A percentile compares a stretch with the other conserved stretches of the same genome.
Evolutionary conservation across 2,329 filamentous ascomycete species (phyloP).

Genomic region (Calonectria crousiana): DNA sequence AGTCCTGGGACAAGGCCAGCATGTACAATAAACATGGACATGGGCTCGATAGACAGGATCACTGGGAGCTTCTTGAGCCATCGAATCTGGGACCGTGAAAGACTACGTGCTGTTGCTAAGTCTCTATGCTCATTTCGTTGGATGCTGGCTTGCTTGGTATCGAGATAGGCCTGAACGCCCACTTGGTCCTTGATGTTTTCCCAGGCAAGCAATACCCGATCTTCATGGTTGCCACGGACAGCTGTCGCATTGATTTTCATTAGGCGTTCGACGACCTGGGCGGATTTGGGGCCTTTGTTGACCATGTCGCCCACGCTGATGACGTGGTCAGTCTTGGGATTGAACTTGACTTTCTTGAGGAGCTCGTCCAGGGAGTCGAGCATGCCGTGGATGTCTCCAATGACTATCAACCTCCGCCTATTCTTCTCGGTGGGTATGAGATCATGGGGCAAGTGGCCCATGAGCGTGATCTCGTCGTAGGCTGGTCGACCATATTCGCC

Average conservation of each 20-base stretch:
- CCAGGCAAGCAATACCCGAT: constrained; percentile 80
- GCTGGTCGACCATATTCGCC: constrained; percentile 54
- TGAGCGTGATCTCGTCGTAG: constrained; percentile 49
- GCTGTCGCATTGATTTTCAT: constrained; percentile 80
- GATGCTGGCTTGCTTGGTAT: constrained; percentile 37
- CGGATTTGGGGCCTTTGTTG: constrained; percentile 87
- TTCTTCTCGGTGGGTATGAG: constrained; percentile 51
- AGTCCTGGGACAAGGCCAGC: constrained; percentile 86
- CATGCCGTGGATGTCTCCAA: constrained; percentile 96
- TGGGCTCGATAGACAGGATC: constrained; percentile 78
- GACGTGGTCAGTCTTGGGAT: constrained; percentile 73
- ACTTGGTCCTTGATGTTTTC: constrained; percentile 40
- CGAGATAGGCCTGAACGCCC: constrained; percentile 44
- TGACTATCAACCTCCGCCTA: constrained; percentile 76
- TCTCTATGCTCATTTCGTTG: constrained; percentile 53
- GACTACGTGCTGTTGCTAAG: constrained; percentile 68
- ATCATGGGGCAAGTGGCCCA: constrained; percentile 46
- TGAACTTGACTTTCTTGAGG: constrained; percentile 74
- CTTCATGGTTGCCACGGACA: constrained; percentile 94
- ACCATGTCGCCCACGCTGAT: constrained; percentile 84
- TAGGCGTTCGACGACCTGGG: constrained; percentile 81
- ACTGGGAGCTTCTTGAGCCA: constrained; percentile 81
- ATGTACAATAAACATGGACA: constrained; percentile 81
- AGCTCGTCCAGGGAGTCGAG: constrained; percentile 74
- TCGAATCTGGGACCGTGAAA: constrained; percentile 68